Percentiles rank a stretch among this genome's conserved stretches.
These are phyloP conservation scores for Nigrospora oryzae DNA, from an alignment of 2,329 filamentous ascomycete species.

Conservation along the genomic window DNA sequence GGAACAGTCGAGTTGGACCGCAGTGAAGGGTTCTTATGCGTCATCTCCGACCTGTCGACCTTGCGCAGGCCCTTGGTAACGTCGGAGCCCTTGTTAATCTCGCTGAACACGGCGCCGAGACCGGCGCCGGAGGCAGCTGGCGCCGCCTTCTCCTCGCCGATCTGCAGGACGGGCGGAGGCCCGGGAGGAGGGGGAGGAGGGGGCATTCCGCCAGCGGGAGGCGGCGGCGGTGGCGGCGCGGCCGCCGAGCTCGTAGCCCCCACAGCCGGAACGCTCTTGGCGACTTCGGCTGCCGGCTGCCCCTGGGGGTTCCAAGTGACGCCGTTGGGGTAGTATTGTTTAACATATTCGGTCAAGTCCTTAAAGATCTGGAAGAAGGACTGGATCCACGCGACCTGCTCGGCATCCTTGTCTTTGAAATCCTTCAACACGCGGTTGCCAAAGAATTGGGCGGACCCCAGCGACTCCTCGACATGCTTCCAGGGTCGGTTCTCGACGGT, in stretches of 20 bases:
- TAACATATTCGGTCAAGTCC: constrained; percentile 74
- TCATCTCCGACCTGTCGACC: constrained; percentile 94
- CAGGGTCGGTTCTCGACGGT: constrained; percentile 73
- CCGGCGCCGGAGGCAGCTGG: constrained; percentile 43
- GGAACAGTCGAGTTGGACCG: constrained; percentile 66
- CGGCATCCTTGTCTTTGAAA: constrained; percentile 70
- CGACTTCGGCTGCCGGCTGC: constrained; percentile 60
- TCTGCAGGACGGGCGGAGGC: constrained; percentile 57
- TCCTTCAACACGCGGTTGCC: constrained; percentile 91
- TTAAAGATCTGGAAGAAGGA: constrained; percentile 89
- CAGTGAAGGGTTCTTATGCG: constrained; percentile 91
- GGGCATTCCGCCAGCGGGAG: constrained; percentile 46
- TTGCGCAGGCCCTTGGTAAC: constrained; percentile 86
- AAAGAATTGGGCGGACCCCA: constrained; percentile 83
- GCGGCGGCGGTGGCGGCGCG: constrained; percentile 40
- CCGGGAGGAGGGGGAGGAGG: constrained; percentile 65
- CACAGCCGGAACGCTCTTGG: constrained; percentile 45
- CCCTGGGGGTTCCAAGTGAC: constrained; percentile 81
- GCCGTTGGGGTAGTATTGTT: constrained; percentile 71
- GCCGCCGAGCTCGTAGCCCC: constrained; percentile 27
- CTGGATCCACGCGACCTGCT: constrained; percentile 82
- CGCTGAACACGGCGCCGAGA: constrained; percentile 81
- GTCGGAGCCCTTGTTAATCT: constrained; percentile 81
- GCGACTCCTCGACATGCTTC: constrained; percentile 76
- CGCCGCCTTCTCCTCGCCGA: constrained; percentile 40